phyloP scores from a whole-genome alignment of 805 yeast species.

The Candida rishiriensis region DNA sequence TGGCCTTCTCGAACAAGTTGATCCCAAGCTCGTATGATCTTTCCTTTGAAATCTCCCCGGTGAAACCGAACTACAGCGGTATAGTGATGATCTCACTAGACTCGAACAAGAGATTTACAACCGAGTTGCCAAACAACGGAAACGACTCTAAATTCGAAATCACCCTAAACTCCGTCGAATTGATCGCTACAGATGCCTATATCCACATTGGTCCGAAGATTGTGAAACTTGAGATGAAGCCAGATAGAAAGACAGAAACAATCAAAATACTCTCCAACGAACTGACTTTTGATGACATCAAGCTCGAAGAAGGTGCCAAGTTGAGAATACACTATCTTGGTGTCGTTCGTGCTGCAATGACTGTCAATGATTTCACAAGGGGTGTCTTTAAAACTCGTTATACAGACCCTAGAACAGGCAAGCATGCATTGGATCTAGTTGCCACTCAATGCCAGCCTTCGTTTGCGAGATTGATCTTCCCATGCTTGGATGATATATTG shows the following conservation, averaged over 20 bases:
- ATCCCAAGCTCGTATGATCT: slow-evolving; percentile 38
- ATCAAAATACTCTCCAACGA: slow-evolving; percentile 28
- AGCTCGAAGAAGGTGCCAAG: slow-evolving; percentile 1
- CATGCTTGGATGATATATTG: slow-evolving; percentile 64
- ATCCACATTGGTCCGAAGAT: slow-evolving; percentile 15
- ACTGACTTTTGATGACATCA: slow-evolving; percentile 18
- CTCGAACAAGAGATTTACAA: slow-evolving; percentile 19
- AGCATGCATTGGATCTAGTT: slow-evolving; percentile 45
- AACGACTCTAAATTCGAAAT: slow-evolving; percentile 18
- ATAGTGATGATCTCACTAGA: slow-evolving; percentile 30
- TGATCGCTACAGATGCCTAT: slow-evolving; percentile 35
- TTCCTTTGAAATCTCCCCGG: slow-evolving; percentile 31
- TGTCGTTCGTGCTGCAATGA: slow-evolving; percentile 43
- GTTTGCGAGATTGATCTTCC: slow-evolving; percentile 58
- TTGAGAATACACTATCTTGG: slow-evolving; percentile 43
- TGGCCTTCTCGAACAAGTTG: slow-evolving; percentile 31
- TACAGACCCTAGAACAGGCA: slow-evolving; percentile 45
- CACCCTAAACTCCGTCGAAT: slow-evolving; percentile 37
- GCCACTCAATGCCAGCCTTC: slow-evolving; percentile 74
- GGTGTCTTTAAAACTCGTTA: slow-evolving; percentile 71
- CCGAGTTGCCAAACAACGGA: slow-evolving; percentile 3
- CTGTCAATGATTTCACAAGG: slow-evolving; percentile 51
- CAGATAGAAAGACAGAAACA: slow-evolving; percentile 38
- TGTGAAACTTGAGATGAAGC: slow-evolving; percentile 16
- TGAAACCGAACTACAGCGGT: slow-evolving; percentile 45